Evolutionary conservation across 2,329 filamentous ascomycete species (phyloP).

Genomic region (Paecilomyces sp.): DNA sequence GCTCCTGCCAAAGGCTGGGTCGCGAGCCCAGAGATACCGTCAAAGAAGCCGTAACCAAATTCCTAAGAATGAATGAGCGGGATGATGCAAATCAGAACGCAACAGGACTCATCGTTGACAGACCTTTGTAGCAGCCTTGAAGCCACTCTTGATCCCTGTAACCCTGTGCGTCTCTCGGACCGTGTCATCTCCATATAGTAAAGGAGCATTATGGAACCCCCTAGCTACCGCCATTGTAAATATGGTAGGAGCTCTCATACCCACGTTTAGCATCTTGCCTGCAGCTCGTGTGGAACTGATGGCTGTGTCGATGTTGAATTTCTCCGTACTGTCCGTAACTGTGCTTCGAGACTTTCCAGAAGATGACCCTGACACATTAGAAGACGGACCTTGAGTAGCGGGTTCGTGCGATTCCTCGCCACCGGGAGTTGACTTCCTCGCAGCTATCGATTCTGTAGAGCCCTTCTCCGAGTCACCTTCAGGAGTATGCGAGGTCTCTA

Average conservation of each 20-base stretch:
- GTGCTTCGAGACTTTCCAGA: background rate
- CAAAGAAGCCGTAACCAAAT: slow-evolving; percentile 69
- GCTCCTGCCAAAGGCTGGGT: slow-evolving; percentile 68
- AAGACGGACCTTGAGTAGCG: background rate
- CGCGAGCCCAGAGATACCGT: slow-evolving; percentile 73
- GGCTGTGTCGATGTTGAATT: slow-evolving; percentile 48
- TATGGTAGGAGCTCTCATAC: slow-evolving; percentile 75
- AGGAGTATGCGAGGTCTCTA: background rate
- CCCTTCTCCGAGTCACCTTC: background rate
- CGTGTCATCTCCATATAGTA: slow-evolving; percentile 76
- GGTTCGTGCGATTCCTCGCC: background rate
- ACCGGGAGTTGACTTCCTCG: background rate
- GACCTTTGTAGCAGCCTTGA: slow-evolving; percentile 68
- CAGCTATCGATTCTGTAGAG: background rate
- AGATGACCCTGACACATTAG: background rate
- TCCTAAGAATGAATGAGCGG: slow-evolving; percentile 36
- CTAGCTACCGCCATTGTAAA: slow-evolving; percentile 74
- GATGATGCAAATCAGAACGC: background rate
- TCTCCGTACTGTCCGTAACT: slow-evolving; percentile 7
- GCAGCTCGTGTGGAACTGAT: slow-evolving; percentile 61
- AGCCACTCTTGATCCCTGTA: slow-evolving; percentile 66
- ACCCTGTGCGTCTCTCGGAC: slow-evolving; percentile 74
- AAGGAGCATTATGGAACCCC: slow-evolving; percentile 82
- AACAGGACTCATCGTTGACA: background rate
- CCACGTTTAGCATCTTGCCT: slow-evolving; percentile 64